Percentiles rank a stretch among this genome's conserved stretches.
Conservation (phyloP, 805 yeast genomes). For the Wickerhamomyces rabaulensis region DNA sequence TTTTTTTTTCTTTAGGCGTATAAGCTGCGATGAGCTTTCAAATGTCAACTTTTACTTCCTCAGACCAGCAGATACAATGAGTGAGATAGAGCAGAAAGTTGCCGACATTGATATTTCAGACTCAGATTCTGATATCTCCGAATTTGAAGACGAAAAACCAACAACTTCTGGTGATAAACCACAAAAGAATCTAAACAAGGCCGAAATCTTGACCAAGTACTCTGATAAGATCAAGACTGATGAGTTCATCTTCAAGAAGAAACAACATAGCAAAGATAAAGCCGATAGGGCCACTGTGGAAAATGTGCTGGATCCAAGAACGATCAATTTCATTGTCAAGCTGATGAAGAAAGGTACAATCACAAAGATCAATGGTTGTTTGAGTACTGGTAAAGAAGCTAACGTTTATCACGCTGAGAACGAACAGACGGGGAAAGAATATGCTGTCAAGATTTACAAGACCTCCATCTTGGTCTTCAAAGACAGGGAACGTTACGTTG, state of each 20-base stretch:
- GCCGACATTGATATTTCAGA: not conserved
- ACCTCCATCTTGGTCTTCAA: conserved; percentile 96
- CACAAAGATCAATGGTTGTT: conserved; percentile 85
- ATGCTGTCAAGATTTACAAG: conserved; percentile 90
- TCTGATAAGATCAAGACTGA: conserved; percentile 63
- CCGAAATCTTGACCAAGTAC: conserved; percentile 53
- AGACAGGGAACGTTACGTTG: conserved; percentile 93
- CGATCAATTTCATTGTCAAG: conserved; percentile 75
- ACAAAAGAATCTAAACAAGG: conserved; percentile 28
- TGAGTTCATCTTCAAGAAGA: conserved; percentile 47
- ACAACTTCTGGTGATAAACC: not conserved
- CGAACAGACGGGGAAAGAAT: conserved; percentile 44
- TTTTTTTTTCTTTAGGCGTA: not conserved
- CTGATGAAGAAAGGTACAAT: conserved; percentile 80
- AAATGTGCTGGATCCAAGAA: conserved; percentile 93
- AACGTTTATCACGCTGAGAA: conserved; percentile 82
- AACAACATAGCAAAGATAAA: conserved; percentile 67
- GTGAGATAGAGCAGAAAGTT: not conserved
- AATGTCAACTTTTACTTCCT: not conserved
- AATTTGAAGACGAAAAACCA: conserved; percentile 5
- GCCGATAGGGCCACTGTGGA: conserved; percentile 96
- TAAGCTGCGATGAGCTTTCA: not conserved
- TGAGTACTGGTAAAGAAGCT: conserved; percentile 98
- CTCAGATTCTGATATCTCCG: conserved; percentile 8
- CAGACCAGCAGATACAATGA: not conserved